Evolutionary conservation across 148 eudicot species (phyloP).

Genomic region (Silene latifolia): DNA sequence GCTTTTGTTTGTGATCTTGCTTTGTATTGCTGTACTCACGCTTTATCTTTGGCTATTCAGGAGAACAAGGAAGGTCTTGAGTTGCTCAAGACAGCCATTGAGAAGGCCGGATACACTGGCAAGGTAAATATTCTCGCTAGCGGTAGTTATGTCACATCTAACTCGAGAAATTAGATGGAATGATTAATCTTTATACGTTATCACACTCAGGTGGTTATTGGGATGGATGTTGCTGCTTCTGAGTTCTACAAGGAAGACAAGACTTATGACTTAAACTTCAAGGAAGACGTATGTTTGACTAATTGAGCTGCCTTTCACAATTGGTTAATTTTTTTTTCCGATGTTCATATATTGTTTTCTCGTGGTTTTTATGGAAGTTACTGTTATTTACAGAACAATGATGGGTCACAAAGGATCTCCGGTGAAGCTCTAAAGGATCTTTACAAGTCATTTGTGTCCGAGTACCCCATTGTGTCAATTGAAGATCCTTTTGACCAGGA

Average conservation of each 20-base stretch:
- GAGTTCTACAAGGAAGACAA: conserved; percentile 88
- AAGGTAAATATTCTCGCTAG: conserved; percentile 42
- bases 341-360: not conserved
- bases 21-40: conserved; percentile 6
- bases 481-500: conserved; percentile 99
- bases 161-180: not conserved
- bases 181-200: not conserved
- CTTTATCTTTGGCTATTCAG: conserved; percentile 36
- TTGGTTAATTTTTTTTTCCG: not conserved
- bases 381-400: conserved; percentile 58
- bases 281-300: conserved; percentile 69
- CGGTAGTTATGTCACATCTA: not conserved
- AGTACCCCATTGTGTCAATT: conserved; percentile 92
- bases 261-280: conserved; percentile 90
- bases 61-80: conserved; percentile 99
- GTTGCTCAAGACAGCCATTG: conserved; percentile 91
- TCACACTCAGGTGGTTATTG: conserved; percentile 69
- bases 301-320: conserved; percentile 1
- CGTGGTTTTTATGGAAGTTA: not conserved
- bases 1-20: not conserved
- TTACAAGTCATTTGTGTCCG: conserved; percentile 77
- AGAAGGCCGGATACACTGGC: conserved; percentile 90
- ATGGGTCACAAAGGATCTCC: conserved; percentile 78
- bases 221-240: conserved; percentile 99
- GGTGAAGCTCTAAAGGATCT: conserved; percentile 88